Base-by-base conservation (phyloP, 306 rosid species). In the Echinosophora koreensis region DNA sequence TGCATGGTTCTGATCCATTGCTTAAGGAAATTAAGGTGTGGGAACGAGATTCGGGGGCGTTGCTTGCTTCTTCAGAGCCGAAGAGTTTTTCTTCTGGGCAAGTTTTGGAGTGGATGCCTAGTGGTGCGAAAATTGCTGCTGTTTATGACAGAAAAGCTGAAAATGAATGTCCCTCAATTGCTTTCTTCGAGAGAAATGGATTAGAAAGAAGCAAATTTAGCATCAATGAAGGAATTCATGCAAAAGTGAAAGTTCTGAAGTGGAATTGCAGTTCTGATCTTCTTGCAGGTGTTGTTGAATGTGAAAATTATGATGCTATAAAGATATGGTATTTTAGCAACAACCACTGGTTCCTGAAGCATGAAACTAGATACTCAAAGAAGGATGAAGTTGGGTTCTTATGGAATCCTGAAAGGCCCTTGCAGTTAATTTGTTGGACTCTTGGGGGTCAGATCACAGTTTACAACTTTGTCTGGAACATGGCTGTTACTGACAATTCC, bases 221-320 rank as follows among this genome's bases (percentile, higher is more conserved):
- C 77, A 83, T 91, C 61, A 86, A 83, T 14, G 99, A 90, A 69
- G 87, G 77, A 71, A 54, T 63, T 11, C 61, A 81, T 79, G 86
- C 92, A 12, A 86, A 83, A 17, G 78, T 95, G 38, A 90, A 88
- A 41, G 71, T 61, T 83, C 82, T 95, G 54, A 89, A 83, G 85
- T 95, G 99, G 99, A 95, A 92, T 88, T 92, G 98, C 84, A 92
- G 88, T 79, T 95, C 99, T n/a, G 98, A 95, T 89, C 93, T 92
- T 80, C 96, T 95, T 66, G 98, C 96, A 14, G 97, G 96, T 37
- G 54, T 91, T 77, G 94, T 92, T 78, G 87, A 87, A 84, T 85
- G 90, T 81, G 91, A 79, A 75, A 80, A 70, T 63, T 84, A 90
- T 76, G 98, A 95, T 18, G 86, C 90, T 76, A 12, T 92, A 58